Evolutionary conservation across 2,329 filamentous ascomycete genomes (phyloP).

Genomic region (Phyllosticta paracitricarpa): DNA sequence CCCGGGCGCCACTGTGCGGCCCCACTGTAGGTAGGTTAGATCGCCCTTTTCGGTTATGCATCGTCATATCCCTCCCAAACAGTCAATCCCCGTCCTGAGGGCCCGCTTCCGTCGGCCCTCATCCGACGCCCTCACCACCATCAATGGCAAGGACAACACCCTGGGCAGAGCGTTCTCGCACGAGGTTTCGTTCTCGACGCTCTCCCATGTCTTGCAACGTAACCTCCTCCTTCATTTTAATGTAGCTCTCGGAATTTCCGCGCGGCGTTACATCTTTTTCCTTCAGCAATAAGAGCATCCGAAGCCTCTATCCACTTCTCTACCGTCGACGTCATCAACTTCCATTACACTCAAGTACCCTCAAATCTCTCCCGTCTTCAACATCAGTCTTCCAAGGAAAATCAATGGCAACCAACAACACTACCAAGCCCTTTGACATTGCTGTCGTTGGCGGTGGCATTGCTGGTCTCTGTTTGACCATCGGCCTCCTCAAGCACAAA

Average conservation of each 20-base stretch:
- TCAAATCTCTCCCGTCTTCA: neutral
- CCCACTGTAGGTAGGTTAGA: neutral
- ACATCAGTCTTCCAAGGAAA: neutral
- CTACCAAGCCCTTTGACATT: slow-evolving; percentile 28
- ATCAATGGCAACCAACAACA: slow-evolving; percentile 23
- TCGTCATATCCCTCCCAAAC: neutral
- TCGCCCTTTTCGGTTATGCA: neutral
- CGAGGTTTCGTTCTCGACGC: neutral
- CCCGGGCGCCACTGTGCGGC: neutral
- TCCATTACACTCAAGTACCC: neutral
- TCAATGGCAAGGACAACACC: neutral
- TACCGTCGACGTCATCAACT: neutral
- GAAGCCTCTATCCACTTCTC: neutral
- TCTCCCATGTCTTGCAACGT: neutral
- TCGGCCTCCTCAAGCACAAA: slow-evolving; percentile 39
- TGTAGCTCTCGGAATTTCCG: neutral
- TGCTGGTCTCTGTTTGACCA: slow-evolving; percentile 44
- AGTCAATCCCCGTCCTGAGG: neutral
- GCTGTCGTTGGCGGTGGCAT: slow-evolving; percentile 53
- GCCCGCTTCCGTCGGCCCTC: slow-evolving; percentile 2
- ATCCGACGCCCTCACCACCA: slow-evolving; percentile 4
- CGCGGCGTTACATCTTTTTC: neutral
- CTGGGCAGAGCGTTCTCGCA: slow-evolving; percentile 2
- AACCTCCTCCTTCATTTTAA: neutral
- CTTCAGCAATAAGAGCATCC: neutral